Conservation (phyloP, 2,329 filamentous ascomycete species). For the Clarireedia sp. region DNA sequence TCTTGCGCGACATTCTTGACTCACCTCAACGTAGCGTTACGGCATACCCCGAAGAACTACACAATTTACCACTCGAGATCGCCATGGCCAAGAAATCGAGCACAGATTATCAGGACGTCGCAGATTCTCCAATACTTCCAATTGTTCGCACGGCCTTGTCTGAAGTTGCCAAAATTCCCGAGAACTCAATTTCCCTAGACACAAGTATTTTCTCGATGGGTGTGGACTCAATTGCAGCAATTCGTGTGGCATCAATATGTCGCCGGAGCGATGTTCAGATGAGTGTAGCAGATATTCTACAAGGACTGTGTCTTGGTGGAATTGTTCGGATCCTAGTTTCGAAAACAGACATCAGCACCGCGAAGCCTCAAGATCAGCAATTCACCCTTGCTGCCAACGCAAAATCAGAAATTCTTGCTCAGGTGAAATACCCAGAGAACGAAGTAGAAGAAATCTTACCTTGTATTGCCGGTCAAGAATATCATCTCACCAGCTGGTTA, state of each 20-base stretch:
- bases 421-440: not conserved
- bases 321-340: not conserved
- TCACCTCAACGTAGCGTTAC: not conserved
- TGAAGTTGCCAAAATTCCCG: not conserved
- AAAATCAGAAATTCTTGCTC: not conserved
- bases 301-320: not conserved
- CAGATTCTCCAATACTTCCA: not conserved
- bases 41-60: not conserved
- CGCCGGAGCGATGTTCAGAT: not conserved
- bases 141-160: not conserved
- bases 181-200: not conserved
- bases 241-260: not conserved
- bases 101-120: not conserved
- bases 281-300: constrained; percentile 1
- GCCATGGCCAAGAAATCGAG: not conserved
- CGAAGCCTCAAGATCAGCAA: not conserved
- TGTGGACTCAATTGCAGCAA: not conserved
- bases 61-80: not conserved
- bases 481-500: not conserved
- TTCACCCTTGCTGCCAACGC: not conserved
- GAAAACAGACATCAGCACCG: not conserved
- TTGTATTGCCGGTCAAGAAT: constrained; percentile 1
- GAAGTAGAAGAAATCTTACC: not conserved
- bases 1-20: not conserved
- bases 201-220: not conserved